Conservation (phyloP, 495 filamentous ascomycete species). For the Penicillium roqueforti region DNA sequence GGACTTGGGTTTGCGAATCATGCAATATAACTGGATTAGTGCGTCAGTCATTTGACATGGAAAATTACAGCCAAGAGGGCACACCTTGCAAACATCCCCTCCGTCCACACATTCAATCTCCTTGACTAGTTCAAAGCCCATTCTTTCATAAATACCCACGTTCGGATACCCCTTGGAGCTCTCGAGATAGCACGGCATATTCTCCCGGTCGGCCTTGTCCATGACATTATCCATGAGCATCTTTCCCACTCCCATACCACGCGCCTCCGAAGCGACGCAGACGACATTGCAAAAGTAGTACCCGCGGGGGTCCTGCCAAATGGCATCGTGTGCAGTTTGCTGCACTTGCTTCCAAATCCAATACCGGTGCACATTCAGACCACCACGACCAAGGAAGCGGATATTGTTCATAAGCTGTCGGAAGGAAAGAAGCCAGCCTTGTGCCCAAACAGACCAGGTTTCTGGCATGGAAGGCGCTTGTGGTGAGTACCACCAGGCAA, state of each 20-base stretch:
- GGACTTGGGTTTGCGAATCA: constrained; percentile 20
- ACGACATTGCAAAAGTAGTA: constrained; percentile 72
- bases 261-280: constrained; percentile 55
- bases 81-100: constrained; percentile 41
- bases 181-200: constrained; percentile 60
- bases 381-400: constrained; percentile 57
- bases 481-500: constrained; percentile 62
- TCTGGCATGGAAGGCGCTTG: constrained; percentile 31
- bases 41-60: constrained; percentile 2
- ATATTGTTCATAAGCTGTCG: constrained; percentile 60
- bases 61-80: constrained; percentile 8
- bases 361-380: constrained; percentile 58
- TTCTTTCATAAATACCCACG: constrained; percentile 59
- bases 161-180: constrained; percentile 60
- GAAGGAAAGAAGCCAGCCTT: constrained; percentile 56
- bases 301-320: constrained; percentile 43
- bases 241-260: constrained; percentile 57
- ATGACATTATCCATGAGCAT: constrained; percentile 56
- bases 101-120: constrained; percentile 61
- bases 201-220: constrained; percentile 54
- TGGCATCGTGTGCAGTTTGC: constrained; percentile 31
- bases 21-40: constrained; percentile 23
- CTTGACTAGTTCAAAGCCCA: constrained; percentile 58
- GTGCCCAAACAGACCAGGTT: constrained; percentile 53
- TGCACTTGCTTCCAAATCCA: constrained; percentile 50